Conservation (phyloP, 495 filamentous ascomycete species). For the Penicillium ochrochloron region DNA sequence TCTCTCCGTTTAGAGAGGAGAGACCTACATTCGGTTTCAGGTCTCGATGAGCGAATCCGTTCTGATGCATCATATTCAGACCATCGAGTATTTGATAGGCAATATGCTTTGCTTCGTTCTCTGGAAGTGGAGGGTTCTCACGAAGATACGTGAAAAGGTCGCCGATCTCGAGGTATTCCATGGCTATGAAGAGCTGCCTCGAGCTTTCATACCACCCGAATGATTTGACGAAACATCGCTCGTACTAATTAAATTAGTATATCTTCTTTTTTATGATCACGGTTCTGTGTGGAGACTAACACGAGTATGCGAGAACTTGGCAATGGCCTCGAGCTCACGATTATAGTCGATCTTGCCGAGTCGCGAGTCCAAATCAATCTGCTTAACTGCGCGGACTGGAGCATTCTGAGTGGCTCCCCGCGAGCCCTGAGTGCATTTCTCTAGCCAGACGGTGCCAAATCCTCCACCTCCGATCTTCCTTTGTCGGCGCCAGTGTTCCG, state of each 20-base stretch:
- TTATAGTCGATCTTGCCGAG: slow-evolving; percentile 26
- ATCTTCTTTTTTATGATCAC: background rate
- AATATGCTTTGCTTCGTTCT: slow-evolving; percentile 43
- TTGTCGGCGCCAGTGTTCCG: slow-evolving; percentile 34
- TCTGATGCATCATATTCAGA: slow-evolving; percentile 51
- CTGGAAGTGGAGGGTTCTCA: slow-evolving; percentile 31
- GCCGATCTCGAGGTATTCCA: slow-evolving; percentile 41
- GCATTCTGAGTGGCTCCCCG: too few species aligned
- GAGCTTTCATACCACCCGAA: slow-evolving; percentile 38
- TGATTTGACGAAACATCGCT: slow-evolving; percentile 34
- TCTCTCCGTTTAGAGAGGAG: too few species aligned
- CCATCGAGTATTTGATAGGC: slow-evolving; percentile 49
- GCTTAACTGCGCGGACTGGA: slow-evolving; percentile 19
- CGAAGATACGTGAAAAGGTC: slow-evolving; percentile 27
- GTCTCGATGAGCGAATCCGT: slow-evolving; percentile 54
- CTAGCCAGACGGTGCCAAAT: slow-evolving; percentile 42
- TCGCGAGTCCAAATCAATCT: slow-evolving; percentile 21
- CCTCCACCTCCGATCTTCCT: slow-evolving; percentile 33
- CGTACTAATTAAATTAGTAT: slow-evolving; percentile 2
- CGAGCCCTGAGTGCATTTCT: slow-evolving; percentile 24
- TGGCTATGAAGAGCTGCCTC: slow-evolving; percentile 37
- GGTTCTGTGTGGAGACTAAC: background rate
- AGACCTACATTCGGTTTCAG: slow-evolving; percentile 52
- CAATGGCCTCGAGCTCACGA: slow-evolving; percentile 43
- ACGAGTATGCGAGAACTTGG: slow-evolving; percentile 42